Evolutionary conservation across 129 eudicot species (phyloP).

Genomic region (carrot (Daucus carota)): DNA sequence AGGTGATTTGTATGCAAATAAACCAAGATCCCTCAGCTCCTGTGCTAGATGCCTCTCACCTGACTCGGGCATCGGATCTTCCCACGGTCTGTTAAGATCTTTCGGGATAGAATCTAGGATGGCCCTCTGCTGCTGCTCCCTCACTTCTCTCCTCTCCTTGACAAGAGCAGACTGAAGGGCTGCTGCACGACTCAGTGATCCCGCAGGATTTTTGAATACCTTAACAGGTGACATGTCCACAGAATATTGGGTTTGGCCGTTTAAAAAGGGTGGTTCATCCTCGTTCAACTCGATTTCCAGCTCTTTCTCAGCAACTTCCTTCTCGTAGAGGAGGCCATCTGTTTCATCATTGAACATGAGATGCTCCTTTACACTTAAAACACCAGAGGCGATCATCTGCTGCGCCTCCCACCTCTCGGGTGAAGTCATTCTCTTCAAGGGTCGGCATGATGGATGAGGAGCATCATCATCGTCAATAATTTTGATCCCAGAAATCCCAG

Average conservation of each 20-base stretch:
- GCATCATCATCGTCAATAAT: conserved; percentile 58
- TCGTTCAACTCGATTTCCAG: conserved; percentile 86
- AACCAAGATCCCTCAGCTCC: conserved; percentile 80
- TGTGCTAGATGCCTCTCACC: conserved; percentile 92
- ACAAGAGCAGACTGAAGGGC: conserved; percentile 76
- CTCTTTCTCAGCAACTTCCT: conserved; percentile 84
- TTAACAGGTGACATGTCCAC: conserved; percentile 89
- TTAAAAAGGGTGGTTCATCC: conserved; percentile 77
- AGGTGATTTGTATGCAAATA: conserved; percentile 87
- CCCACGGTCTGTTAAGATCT: conserved; percentile 96
- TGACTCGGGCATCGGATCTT: conserved; percentile 94
- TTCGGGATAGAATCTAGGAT: conserved; percentile 91
- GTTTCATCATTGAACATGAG: conserved; percentile 81
- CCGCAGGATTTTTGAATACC: conserved; percentile 82
- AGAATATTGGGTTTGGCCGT: conserved; percentile 67
- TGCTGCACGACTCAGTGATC: conserved; percentile 91
- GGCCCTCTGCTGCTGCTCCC: conserved; percentile 82
- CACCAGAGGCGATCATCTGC: conserved; percentile 83
- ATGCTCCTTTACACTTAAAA: conserved; percentile 59
- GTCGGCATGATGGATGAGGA: conserved; percentile 49
- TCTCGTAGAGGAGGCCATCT: conserved; percentile 69
- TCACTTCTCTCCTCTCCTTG: conserved; percentile 88
- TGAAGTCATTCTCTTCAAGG: conserved; percentile 76
- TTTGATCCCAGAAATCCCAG: conserved; percentile 63
- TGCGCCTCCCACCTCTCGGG: conserved; percentile 93